phyloP scores from a whole-genome alignment of 352 stramenopile genomes.

The Phytophthora pisi region DNA sequence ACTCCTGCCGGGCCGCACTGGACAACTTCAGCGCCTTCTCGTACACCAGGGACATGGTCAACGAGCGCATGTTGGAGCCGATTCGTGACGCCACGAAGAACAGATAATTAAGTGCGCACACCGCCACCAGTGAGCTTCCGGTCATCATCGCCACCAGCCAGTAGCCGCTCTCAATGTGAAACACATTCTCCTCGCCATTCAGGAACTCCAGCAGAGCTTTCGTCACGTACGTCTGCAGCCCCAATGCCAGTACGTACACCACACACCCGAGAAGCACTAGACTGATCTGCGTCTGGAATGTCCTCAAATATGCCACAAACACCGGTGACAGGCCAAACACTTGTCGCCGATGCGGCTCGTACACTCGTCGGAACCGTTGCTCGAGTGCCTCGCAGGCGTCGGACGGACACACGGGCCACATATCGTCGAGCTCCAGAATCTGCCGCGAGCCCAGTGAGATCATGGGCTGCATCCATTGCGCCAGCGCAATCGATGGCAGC shows the following conservation, averaged over 20 bases:
- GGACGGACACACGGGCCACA: no score
- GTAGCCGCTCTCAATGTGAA: conserved; percentile 32
- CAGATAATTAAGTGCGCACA: conserved; percentile 37
- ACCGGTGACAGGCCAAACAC: no score
- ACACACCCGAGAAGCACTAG: conserved; percentile 4
- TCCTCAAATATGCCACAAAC: no score
- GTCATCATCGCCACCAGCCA: conserved; percentile 30
- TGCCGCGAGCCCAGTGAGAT: no score
- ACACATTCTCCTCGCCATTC: conserved; percentile 30
- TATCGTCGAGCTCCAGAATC: no score
- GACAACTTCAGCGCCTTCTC: conserved; percentile 65
- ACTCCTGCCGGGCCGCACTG: conserved; percentile 41
- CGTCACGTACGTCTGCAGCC: no score
- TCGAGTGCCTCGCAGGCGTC: no score
- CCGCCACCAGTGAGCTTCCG: conserved; percentile 17
- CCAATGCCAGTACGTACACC: conserved; percentile 17
- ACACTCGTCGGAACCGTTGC: no score
- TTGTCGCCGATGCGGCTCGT: no score
- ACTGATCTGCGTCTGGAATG: no score
- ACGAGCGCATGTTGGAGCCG: conserved; percentile 38
- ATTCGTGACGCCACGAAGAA: conserved; percentile 38
- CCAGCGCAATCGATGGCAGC: no score
- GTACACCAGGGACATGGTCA: conserved; percentile 46
- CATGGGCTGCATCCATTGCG: no score
- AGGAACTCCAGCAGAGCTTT: conserved; percentile 31